Percentiles rank a stretch among this genome's conserved stretches.
Conservation (phyloP, 805 yeast species). For the Teunomyces kruisii region DNA sequence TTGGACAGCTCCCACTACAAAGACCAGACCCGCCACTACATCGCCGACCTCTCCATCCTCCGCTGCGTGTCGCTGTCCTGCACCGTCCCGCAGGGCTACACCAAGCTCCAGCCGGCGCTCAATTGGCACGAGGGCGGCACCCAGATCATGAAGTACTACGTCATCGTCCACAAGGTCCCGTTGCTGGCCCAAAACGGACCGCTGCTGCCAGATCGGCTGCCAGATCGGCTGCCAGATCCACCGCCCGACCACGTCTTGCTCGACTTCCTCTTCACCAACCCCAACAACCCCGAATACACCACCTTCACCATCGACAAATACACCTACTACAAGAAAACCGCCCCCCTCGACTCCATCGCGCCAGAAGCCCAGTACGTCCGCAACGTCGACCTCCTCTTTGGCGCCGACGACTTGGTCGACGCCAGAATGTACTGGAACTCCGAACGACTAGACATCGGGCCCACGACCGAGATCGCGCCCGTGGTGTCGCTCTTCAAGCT, state of each 20-base stretch:
- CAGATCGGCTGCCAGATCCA: no score
- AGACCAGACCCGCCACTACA: constrained; percentile 2
- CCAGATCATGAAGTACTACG: not conserved
- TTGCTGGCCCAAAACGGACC: no score
- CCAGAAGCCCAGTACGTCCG: constrained; percentile 15
- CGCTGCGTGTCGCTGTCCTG: constrained; percentile 9
- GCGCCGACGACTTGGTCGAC: constrained; percentile 30
- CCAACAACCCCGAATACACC: not conserved
- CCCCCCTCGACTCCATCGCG: constrained; percentile 6
- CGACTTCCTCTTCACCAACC: constrained; percentile 6
- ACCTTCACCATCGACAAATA: constrained; percentile 5
- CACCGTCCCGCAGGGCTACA: constrained; percentile 11
- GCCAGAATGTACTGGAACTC: constrained; percentile 22
- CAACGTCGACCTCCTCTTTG: constrained; percentile 28
- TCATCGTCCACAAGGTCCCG: not conserved
- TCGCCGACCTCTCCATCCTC: constrained; percentile 10
- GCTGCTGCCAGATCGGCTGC: no score
- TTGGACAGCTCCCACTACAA: constrained; percentile 3
- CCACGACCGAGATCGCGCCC: constrained; percentile 7
- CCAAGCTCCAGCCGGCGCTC: constrained; percentile 11
- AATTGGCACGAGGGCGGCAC: constrained; percentile 5
- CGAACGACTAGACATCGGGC: constrained; percentile 4
- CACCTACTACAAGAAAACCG: constrained; percentile 8
- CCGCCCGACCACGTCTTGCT: constrained; percentile 6
- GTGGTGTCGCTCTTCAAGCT: constrained; percentile 20